Conservation (phyloP, 768 basidiomycete genomes). For the Macrocybe gigantea region DNA sequence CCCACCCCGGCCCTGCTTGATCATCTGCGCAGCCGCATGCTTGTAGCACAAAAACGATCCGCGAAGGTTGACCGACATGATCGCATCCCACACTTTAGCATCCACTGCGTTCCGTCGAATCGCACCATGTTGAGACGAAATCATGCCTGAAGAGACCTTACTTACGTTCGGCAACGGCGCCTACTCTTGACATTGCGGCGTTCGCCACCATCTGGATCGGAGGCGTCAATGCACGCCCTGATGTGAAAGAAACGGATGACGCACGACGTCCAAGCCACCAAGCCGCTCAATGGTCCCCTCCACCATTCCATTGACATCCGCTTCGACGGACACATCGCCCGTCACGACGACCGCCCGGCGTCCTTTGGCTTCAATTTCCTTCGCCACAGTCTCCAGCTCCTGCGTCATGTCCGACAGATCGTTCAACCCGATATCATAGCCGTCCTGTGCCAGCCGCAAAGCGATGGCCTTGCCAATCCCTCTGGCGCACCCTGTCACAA, state of each 20-base stretch:
- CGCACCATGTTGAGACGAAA: neutral
- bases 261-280: slow-evolving; percentile 24
- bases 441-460: slow-evolving; percentile 8
- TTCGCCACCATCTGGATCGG: slow-evolving; percentile 25
- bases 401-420: slow-evolving; percentile 27
- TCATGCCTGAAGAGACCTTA: neutral
- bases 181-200: slow-evolving; percentile 16
- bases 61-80: slow-evolving; percentile 23
- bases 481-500: slow-evolving; percentile 10
- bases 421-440: slow-evolving; percentile 9
- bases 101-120: slow-evolving; percentile 5
- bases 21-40: slow-evolving; percentile 31
- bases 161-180: slow-evolving; percentile 7
- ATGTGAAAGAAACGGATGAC: slow-evolving; percentile 3
- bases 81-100: slow-evolving; percentile 16
- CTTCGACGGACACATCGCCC: slow-evolving; percentile 16
- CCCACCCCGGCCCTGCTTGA: slow-evolving; percentile 33
- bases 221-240: neutral
- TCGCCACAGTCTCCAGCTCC: slow-evolving; percentile 1
- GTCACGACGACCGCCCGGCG: slow-evolving; percentile 6
- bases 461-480: slow-evolving; percentile 9
- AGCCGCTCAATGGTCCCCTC: slow-evolving; percentile 12
- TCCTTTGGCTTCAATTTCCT: slow-evolving; percentile 14
- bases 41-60: slow-evolving; percentile 31
- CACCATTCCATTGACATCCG: slow-evolving; percentile 17